Conservation (phyloP, 2,329 filamentous ascomycete species). For the Thielaviopsis punctulata region DNA sequence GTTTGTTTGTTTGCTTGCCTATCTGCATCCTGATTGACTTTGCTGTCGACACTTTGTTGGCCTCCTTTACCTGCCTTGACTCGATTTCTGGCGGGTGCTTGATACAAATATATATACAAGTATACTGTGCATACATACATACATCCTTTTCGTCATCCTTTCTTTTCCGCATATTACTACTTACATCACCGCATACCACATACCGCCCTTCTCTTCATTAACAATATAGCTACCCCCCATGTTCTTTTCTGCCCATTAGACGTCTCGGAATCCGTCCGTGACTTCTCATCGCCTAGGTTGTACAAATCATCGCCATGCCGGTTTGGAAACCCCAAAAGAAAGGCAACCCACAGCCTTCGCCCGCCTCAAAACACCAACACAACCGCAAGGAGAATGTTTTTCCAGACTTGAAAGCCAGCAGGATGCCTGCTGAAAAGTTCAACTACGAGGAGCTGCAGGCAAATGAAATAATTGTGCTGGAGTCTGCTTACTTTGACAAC, state of each 20-base stretch:
- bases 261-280: conserved; percentile 1
- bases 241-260: not conserved
- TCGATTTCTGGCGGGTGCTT: not conserved
- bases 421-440: conserved; percentile 28
- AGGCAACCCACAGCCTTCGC: conserved; percentile 14
- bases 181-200: too few relatives aligned
- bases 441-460: conserved; percentile 73
- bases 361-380: not conserved
- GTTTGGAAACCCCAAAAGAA: conserved; percentile 34
- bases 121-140: too few relatives aligned
- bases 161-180: too few relatives aligned
- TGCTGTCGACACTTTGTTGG: not conserved
- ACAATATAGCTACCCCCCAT: not conserved
- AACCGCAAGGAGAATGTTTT: conserved; percentile 19
- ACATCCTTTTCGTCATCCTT: not conserved
- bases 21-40: not conserved
- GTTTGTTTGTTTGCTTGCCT: not conserved
- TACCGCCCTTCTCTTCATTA: too few relatives aligned
- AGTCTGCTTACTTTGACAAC: conserved; percentile 81
- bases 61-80: not conserved
- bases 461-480: conserved; percentile 71
- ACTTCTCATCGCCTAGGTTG: not conserved
- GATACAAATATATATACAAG: too few relatives aligned
- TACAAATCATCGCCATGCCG: conserved; percentile 21
- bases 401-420: conserved; percentile 30